Base-by-base conservation (phyloP, 768 basidiomycete genomes). In the Austroboletus festivus region DNA sequence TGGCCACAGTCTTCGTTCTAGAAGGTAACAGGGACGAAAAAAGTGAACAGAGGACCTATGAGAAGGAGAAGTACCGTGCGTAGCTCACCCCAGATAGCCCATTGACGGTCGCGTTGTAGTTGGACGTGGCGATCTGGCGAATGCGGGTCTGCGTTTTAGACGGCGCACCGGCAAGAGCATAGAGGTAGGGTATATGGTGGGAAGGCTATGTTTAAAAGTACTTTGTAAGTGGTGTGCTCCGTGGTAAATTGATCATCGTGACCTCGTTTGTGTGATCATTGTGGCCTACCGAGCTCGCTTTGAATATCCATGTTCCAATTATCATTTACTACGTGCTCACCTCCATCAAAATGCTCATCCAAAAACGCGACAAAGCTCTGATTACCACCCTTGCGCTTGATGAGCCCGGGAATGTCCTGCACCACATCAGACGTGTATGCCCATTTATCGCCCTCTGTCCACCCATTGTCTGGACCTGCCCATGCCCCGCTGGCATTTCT, bases 1-100 rank as follows among this genome's bases (percentile, higher is more conserved):
- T 93, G 89, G 1, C 89, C 89, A 54, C 89, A 91, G 60, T 93
- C 89, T 62, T 93, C 89, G 56, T 92, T 93, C 85, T 89, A 51
- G 21, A 1, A 10, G 46, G 11, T 9, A 18, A 26, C 24, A 30
- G 19, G 1, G 9, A 23, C 23, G 9, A 44, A 19, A 44, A 18
- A 5, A 28, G 28, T 28, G 7, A 28, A 12, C 28, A 5, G 7
- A 6, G 7, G 28, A 28, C 7, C 28, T 5, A 12, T 28, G 5
- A 12, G 28, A 28, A 12, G n/a, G n/a, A n/a, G n/a, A n/a, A n/a
- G n/a, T n/a, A n/a, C n/a, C n/a, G n/a, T n/a, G n/a, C n/a, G n/a
- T n/a, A n/a, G n/a, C 77, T 19, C 59, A 87, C 87, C 15, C 89
- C 89, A 5, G 86, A 81, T 4, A 93, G 69, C 2, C 90, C 89